Percentiles rank a stretch among this genome's conserved stretches.
Evolutionary conservation across 331 rosid genomes (phyloP).

Genomic region (Saraca asoca): DNA sequence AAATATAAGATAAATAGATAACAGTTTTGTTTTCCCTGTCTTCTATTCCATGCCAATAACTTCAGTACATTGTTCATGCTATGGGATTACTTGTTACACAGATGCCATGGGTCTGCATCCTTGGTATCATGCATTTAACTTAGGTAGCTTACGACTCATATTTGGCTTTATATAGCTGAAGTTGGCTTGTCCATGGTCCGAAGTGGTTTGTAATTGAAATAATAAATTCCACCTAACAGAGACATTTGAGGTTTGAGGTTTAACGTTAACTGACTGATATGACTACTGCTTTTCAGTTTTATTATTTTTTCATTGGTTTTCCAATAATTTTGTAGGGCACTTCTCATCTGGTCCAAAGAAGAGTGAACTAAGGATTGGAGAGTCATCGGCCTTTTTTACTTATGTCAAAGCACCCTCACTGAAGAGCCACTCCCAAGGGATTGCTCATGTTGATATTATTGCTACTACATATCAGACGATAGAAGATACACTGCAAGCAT

Average conservation of each 20-base stretch:
- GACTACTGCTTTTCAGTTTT: slow-evolving; percentile 19
- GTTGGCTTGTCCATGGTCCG: not conserved
- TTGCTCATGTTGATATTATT: slow-evolving; percentile 42
- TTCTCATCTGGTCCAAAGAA: slow-evolving; percentile 70
- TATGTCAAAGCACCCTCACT: slow-evolving; percentile 64
- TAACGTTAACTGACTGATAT: not conserved
- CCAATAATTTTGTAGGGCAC: slow-evolving; percentile 47
- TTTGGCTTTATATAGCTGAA: not conserved
- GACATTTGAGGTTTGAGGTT: not conserved
- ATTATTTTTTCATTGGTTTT: slow-evolving; percentile 21
- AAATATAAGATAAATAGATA: no score
- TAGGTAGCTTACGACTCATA: no score
- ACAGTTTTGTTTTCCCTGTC: not conserved
- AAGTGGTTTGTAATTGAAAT: no score
- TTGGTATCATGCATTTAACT: not conserved
- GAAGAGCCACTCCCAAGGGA: slow-evolving; percentile 54
- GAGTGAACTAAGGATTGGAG: slow-evolving; percentile 89
- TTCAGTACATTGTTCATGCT: not conserved
- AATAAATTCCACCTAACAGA: no score
- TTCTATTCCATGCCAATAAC: slow-evolving; percentile 22
- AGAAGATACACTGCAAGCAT: slow-evolving; percentile 49
- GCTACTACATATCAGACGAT: slow-evolving; percentile 38
- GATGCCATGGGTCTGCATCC: slow-evolving; percentile 21
- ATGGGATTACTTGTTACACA: slow-evolving; percentile 2
- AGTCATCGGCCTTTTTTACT: slow-evolving; percentile 91